These are phyloP conservation scores for Clarireedia monteithiana DNA, from an alignment of 2,329 filamentous ascomycete species.

Conservation along the genomic window DNA sequence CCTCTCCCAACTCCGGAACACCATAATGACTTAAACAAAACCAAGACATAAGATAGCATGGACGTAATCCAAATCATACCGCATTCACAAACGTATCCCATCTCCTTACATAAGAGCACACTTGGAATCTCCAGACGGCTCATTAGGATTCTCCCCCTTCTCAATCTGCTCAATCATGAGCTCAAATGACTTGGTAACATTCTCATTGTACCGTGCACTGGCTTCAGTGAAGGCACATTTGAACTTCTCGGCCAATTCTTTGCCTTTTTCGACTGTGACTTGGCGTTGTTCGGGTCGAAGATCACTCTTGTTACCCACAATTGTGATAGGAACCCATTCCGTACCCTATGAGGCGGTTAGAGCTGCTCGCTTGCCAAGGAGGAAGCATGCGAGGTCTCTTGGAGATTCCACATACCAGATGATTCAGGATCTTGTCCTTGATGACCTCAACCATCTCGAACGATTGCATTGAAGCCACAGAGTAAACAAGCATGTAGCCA, in stretches of 20 bases:
- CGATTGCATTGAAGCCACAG: slow-evolving; percentile 85
- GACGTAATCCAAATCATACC: slow-evolving; percentile 3
- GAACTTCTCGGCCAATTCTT: slow-evolving; percentile 76
- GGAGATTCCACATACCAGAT: slow-evolving; percentile 56
- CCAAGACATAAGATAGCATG: slow-evolving; percentile 1
- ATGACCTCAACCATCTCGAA: slow-evolving; percentile 98
- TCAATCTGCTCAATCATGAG: slow-evolving; percentile 92
- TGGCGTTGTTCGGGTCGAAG: slow-evolving; percentile 88
- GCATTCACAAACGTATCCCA: not conserved
- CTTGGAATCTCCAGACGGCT: slow-evolving; percentile 72
- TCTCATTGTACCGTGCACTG: slow-evolving; percentile 87
- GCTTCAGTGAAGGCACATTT: slow-evolving; percentile 93
- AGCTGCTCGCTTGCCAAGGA: slow-evolving; percentile 5
- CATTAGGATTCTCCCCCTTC: slow-evolving; percentile 83
- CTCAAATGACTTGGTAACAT: slow-evolving; percentile 88
- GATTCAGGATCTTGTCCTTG: slow-evolving; percentile 93
- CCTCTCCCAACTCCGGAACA: slow-evolving; percentile 8
- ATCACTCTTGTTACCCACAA: slow-evolving; percentile 97
- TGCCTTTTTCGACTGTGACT: slow-evolving; percentile 78
- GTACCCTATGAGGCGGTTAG: slow-evolving; percentile 54
- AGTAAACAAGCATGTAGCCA: slow-evolving; percentile 97
- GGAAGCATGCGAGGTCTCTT: not conserved
- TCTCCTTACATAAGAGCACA: slow-evolving; percentile 70
- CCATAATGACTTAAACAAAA: not conserved
- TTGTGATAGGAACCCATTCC: slow-evolving; percentile 84